These are phyloP conservation scores for Pyrenochaeta sp. DNA, from an alignment of 2,329 filamentous ascomycete genomes.

Conservation along the genomic window DNA sequence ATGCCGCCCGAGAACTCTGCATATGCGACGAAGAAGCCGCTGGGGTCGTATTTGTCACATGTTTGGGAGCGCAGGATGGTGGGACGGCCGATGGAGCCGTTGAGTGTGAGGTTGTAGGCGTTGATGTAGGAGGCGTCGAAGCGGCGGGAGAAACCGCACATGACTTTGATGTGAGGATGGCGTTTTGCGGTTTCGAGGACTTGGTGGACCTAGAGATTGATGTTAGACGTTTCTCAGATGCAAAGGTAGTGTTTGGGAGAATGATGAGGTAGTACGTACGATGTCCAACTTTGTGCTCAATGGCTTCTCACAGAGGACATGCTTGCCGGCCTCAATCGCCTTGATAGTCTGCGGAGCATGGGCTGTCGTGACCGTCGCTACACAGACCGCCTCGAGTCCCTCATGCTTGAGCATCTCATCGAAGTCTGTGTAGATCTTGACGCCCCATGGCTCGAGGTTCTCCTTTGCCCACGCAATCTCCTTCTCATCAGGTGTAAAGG, in stretches of 20 bases:
- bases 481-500: constrained; percentile 54
- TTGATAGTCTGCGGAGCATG: constrained; percentile 67
- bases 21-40: constrained; percentile 74
- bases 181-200: constrained; percentile 66
- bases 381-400: constrained; percentile 63
- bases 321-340: constrained; percentile 63
- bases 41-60: constrained; percentile 68
- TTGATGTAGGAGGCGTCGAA: constrained; percentile 73
- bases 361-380: constrained; percentile 63
- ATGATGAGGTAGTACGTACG: constrained; percentile 51
- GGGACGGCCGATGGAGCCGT: constrained; percentile 66
- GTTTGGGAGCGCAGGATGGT: constrained; percentile 71
- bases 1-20: constrained; percentile 72
- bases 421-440: constrained; percentile 62
- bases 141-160: constrained; percentile 71
- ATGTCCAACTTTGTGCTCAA: constrained; percentile 66
- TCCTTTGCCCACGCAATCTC: constrained; percentile 59
- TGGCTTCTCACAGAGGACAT: constrained; percentile 69
- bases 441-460: constrained; percentile 61
- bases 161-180: constrained; percentile 69
- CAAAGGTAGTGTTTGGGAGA: background rate
- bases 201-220: constrained; percentile 60
- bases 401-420: constrained; percentile 66
- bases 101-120: constrained; percentile 61
- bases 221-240: background rate